Conservation (phyloP, 148 eudicot genomes). For the Cornus suecica region DNA sequence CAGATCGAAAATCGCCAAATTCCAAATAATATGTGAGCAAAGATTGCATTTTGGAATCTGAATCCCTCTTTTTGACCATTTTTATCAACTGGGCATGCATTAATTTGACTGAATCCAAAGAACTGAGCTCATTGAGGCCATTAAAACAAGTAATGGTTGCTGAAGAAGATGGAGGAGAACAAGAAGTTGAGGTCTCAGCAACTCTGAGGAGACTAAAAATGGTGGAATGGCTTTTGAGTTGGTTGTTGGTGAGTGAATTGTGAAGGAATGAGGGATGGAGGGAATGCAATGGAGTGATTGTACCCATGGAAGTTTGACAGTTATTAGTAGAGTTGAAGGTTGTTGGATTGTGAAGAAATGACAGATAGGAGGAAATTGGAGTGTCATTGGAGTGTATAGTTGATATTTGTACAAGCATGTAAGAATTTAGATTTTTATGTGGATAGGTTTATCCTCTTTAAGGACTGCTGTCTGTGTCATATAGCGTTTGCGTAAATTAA, state of each 20-base stretch:
- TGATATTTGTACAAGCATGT: background rate
- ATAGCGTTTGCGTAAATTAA: too few species aligned
- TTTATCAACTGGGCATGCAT: conserved; percentile 57
- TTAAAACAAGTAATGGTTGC: conserved; percentile 9
- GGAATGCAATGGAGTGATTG: conserved; percentile 12
- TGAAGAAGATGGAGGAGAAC: conserved; percentile 23
- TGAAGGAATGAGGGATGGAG: conserved; percentile 17
- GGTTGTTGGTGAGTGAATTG: conserved; percentile 12
- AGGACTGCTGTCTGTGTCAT: too few species aligned
- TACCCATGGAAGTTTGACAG: conserved; percentile 5
- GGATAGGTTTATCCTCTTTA: conserved; percentile 18
- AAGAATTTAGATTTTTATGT: background rate
- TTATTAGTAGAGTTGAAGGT: background rate
- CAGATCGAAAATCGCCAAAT: conserved; percentile 45
- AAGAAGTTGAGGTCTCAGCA: conserved; percentile 18
- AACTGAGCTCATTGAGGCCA: conserved; percentile 21
- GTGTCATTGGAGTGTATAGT: background rate
- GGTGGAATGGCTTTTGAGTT: conserved; percentile 9
- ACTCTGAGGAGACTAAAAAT: conserved; percentile 15
- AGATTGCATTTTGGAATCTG: conserved; percentile 26
- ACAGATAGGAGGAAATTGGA: background rate
- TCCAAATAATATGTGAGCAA: conserved; percentile 46
- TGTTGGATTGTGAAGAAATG: conserved; percentile 14
- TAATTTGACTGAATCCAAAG: conserved; percentile 38
- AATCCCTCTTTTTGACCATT: conserved; percentile 17